Conservation (phyloP, 345 rosid genomes). For the Gossypium arboreum region DNA sequence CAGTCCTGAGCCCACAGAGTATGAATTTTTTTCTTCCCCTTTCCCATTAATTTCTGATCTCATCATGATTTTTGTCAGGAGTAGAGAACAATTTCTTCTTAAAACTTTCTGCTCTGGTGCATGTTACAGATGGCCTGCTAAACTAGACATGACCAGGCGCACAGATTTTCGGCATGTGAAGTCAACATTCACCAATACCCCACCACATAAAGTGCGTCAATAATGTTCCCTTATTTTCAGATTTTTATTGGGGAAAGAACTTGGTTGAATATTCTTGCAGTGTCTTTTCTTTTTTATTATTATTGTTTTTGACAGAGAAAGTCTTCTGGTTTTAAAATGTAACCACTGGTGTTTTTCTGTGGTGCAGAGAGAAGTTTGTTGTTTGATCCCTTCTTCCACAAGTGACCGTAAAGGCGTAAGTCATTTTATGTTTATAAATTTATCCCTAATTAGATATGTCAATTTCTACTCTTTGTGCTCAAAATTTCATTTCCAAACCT, state of each 20-base stretch:
- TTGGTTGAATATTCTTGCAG: not conserved
- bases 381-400: constrained; percentile 58
- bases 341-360: constrained; percentile 9
- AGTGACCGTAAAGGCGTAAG: constrained; percentile 86
- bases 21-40: constrained; percentile 28
- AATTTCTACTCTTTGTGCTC: not conserved
- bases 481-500: not conserved
- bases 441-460: not conserved
- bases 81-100: not conserved
- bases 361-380: constrained; percentile 94
- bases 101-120: constrained; percentile 16
- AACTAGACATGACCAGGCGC: constrained; percentile 89
- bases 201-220: constrained; percentile 71
- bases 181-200: constrained; percentile 65
- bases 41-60: constrained; percentile 1
- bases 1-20: constrained; percentile 85
- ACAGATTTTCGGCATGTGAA: constrained; percentile 82
- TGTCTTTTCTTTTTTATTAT: not conserved
- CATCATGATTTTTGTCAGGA: constrained; percentile 15
- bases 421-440: constrained; percentile 8
- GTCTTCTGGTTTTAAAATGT: not conserved
- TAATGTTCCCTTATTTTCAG: not conserved
- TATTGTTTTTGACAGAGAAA: not conserved
- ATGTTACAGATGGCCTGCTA: constrained; percentile 86
- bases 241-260: constrained; percentile 5